Evolutionary conservation across 2,329 filamentous ascomycete genomes (phyloP).

Genomic region (Xylariales sp.): DNA sequence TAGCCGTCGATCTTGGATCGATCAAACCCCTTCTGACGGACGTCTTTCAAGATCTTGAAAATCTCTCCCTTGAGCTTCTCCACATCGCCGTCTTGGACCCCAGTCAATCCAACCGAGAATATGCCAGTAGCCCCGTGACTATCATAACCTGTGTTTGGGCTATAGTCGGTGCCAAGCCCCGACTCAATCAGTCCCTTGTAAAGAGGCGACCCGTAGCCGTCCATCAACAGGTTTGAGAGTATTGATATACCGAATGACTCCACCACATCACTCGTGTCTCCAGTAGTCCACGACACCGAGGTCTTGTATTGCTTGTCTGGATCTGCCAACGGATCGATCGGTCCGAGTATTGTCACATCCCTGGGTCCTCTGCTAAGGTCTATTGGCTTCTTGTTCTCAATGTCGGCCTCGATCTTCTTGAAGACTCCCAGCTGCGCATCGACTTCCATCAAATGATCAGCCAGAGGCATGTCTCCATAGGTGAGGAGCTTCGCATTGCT

Average conservation of each 20-base stretch:
- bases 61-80: slow-evolving; percentile 71
- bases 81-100: slow-evolving; percentile 78
- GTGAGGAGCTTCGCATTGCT: slow-evolving; percentile 96
- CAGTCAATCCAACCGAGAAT: slow-evolving; percentile 86
- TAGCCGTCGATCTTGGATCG: slow-evolving; percentile 88
- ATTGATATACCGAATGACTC: slow-evolving; percentile 86
- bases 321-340: slow-evolving; percentile 80
- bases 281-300: slow-evolving; percentile 87
- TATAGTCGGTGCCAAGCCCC: slow-evolving; percentile 88
- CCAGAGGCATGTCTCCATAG: slow-evolving; percentile 87
- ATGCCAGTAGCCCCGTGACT: slow-evolving; percentile 70
- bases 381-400: slow-evolving; percentile 71
- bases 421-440: slow-evolving; percentile 71
- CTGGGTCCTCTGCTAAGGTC: slow-evolving; percentile 62
- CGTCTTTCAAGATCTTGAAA: slow-evolving; percentile 65
- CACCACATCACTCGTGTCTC: slow-evolving; percentile 74
- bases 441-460: slow-evolving; percentile 74
- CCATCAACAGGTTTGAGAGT: slow-evolving; percentile 77
- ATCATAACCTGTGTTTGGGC: slow-evolving; percentile 90
- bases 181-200: slow-evolving; percentile 86
- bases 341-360: slow-evolving; percentile 69
- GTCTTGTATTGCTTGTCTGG: slow-evolving; percentile 88
- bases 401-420: slow-evolving; percentile 63
- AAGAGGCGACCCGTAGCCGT: slow-evolving; percentile 91
- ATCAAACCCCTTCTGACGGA: slow-evolving; percentile 75